A percentile compares a stretch with the other conserved stretches of the same genome.
phyloP scores from a whole-genome alignment of 495 filamentous ascomycete genomes.

The Parachaetomium inaequale region DNA sequence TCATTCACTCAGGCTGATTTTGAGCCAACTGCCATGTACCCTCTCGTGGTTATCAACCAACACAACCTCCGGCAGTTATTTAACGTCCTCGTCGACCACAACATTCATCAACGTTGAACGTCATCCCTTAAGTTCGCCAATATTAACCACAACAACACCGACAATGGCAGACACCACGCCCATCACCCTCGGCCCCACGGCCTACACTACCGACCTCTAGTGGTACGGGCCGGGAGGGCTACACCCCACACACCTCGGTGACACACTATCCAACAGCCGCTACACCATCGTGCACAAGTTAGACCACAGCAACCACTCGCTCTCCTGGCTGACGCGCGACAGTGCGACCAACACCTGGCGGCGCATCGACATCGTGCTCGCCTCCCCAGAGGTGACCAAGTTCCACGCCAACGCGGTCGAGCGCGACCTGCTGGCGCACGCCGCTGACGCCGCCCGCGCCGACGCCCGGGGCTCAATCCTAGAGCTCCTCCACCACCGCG shows the following conservation, averaged over 20 bases:
- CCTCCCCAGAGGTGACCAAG: neutral
- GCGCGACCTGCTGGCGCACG: neutral
- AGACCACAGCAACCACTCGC: neutral
- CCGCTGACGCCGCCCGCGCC: neutral
- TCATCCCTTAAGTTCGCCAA: too few relatives aligned
- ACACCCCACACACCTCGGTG: constrained; percentile 11
- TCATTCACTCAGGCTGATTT: too few relatives aligned
- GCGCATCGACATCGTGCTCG: constrained; percentile 4
- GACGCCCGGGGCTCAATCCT: neutral
- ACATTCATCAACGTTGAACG: too few relatives aligned
- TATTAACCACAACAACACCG: neutral
- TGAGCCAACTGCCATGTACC: too few relatives aligned
- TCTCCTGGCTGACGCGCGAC: constrained; percentile 14
- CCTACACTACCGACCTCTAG: neutral
- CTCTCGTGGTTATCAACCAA: too few relatives aligned
- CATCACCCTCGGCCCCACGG: neutral
- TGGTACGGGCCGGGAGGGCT: constrained; percentile 7
- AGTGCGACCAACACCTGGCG: neutral
- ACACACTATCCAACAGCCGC: neutral
- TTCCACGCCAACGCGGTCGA: neutral
- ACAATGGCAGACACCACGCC: neutral
- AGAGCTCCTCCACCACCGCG: neutral
- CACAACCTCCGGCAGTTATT: too few relatives aligned
- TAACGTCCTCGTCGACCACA: too few relatives aligned
- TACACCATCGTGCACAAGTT: constrained; percentile 9